phyloP scores from a whole-genome alignment of 176 grass and related monocot genomes.

The Melocanna baccifera region DNA sequence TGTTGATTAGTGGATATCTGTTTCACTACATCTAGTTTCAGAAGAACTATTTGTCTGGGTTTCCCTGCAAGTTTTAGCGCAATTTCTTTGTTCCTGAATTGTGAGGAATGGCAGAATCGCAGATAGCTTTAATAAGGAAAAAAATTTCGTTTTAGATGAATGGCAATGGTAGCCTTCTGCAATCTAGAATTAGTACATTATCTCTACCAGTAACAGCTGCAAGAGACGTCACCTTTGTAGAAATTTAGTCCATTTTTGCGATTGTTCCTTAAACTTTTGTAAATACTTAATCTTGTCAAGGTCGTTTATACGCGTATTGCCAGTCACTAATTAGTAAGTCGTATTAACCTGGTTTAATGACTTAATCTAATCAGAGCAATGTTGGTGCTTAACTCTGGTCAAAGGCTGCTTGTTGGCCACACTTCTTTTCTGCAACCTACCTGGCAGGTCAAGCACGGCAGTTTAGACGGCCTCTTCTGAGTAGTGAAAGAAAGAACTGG shows the following conservation, averaged over 20 bases:
- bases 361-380: not conserved
- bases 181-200: not conserved
- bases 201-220: not conserved
- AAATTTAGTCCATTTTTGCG: not conserved
- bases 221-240: not conserved
- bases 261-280: not conserved
- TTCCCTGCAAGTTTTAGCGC: not conserved
- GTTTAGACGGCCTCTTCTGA: not conserved
- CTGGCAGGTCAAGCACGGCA: not conserved
- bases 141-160: not conserved
- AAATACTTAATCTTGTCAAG: not conserved
- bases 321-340: not conserved
- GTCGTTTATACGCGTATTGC: not conserved
- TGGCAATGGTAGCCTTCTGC: not conserved
- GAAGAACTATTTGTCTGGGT: not conserved
- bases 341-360: constrained; percentile 11
- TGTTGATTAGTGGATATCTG: not conserved
- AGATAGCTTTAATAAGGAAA: not conserved
- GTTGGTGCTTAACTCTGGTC: constrained; percentile 13
- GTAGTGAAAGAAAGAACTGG: not conserved
- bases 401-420: constrained; percentile 36
- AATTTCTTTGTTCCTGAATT: not conserved
- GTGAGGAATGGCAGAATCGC: not conserved
- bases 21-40: not conserved
- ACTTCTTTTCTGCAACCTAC: constrained; percentile 27